Evolutionary conservation across 306 rosid genomes (phyloP), one percentile per base, ranked within the genome.

Genomic region (Inga laurina): DNA sequence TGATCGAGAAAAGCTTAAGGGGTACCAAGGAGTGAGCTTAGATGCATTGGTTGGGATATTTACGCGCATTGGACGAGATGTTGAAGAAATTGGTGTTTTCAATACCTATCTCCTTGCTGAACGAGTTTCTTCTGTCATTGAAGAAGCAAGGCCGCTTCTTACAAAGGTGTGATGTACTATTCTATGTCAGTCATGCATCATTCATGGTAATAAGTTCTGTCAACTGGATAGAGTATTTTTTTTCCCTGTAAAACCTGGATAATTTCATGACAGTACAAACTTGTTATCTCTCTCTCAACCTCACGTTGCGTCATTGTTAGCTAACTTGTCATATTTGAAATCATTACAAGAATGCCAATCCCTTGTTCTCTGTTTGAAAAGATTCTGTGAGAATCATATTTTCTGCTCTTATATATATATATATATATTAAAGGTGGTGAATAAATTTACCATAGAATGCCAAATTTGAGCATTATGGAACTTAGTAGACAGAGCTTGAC

Each of bases 61-160:
- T 81, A 93, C 96, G 37, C 94, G 98, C 74, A 91, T 96, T 35
- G 98, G 99, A 56, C 92, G 93, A 13, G 97, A 89, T 70, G 89
- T 91, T 57, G 99, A 96, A 92, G 92, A 90, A 80, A 92, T 96
- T 54, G 99, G 99, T 79, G 76, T 96, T 61, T 77, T 86, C 30
- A 96, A 93, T 48, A 78, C 89, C 52, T 96, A 91, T 86, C 22
- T 84, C 1, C 84, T 96, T 76, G 94, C 93, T 56, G 91, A 93
- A 86, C 91, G 94, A 72, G 98, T 88, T 82, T 85, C 92, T 78
- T 71, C 92, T 76, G 90, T 95, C 74, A 35, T 93, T 67, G 97
- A 91, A 90, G 98, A 93, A 83, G 98, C 98, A 37, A 95, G 83
- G 75, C 98, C 98, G 30, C 90, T 95, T 85, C 97, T 95, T 82